phyloP scores from a whole-genome alignment of 495 filamentous ascomycete species.

The Mycothermus thermophilus region DNA sequence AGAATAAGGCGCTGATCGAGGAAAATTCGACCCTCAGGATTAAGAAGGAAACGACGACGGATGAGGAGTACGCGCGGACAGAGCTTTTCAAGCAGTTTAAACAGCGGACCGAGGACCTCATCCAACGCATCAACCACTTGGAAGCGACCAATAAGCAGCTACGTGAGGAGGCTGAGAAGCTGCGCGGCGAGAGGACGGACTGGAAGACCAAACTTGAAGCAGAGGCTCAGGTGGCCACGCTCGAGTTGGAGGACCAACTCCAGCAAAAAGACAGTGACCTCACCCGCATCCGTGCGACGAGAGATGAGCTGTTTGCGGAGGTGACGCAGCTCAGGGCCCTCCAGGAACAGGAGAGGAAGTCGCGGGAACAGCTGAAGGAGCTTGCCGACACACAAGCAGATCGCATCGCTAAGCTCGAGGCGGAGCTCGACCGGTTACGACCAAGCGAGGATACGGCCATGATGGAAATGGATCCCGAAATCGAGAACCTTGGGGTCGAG shows the following conservation, averaged over 20 bases:
- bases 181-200: conserved; percentile 69
- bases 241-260: conserved; percentile 68
- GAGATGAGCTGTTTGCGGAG: conserved; percentile 77
- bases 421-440: conserved; percentile 60
- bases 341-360: conserved; percentile 58
- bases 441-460: conserved; percentile 30
- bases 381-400: conserved; percentile 60
- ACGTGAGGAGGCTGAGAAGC: conserved; percentile 69
- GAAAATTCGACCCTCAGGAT: conserved; percentile 55
- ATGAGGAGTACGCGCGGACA: conserved; percentile 87
- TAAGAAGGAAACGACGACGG: conserved; percentile 51
- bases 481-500: conserved; percentile 44
- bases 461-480: conserved; percentile 31
- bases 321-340: conserved; percentile 62
- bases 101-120: conserved; percentile 79
- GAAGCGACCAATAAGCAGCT: conserved; percentile 79
- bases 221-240: conserved; percentile 53
- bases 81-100: conserved; percentile 87
- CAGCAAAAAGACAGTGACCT: conserved; percentile 72
- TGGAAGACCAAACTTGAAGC: conserved; percentile 67
- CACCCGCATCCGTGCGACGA: conserved; percentile 61
- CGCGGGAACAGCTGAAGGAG: conserved; percentile 59
- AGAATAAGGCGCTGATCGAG: conserved; percentile 65
- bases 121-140: conserved; percentile 79
- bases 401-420: conserved; percentile 65